Evolutionary conservation across 441 rosid genomes (phyloP).

Genomic region (Gossypium trilobum): DNA sequence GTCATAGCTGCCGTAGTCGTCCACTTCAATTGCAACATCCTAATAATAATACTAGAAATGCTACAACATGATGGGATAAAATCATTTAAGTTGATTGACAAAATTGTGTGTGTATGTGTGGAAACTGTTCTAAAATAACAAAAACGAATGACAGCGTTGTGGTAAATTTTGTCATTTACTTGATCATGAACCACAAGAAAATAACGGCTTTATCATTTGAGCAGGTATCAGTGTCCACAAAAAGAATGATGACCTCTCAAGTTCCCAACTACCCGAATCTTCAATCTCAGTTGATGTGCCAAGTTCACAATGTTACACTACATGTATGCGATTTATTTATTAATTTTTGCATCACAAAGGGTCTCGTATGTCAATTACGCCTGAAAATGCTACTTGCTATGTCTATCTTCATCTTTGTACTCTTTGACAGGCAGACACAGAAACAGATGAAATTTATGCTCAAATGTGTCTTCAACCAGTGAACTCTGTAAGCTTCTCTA

Average conservation of each 20-base stretch:
- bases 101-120: neutral
- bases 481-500: constrained; percentile 48
- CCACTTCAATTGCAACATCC: neutral
- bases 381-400: neutral
- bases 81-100: neutral
- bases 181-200: neutral
- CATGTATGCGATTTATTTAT: constrained; percentile 48
- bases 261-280: constrained; percentile 91
- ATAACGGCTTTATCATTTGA: neutral
- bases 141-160: neutral
- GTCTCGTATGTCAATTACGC: constrained; percentile 41
- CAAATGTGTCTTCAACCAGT: constrained; percentile 96
- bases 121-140: neutral
- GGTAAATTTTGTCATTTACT: neutral
- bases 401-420: neutral
- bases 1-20: neutral
- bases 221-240: constrained; percentile 85
- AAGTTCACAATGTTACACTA: constrained; percentile 80
- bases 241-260: constrained; percentile 73
- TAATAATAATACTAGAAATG: too few relatives aligned
- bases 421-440: constrained; percentile 72
- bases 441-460: constrained; percentile 84
- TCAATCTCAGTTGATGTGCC: constrained; percentile 85
- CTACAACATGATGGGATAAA: too few relatives aligned
- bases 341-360: neutral